Evolutionary conservation across 2,329 filamentous ascomycete species (phyloP), one percentile per base, ranked within the genome.

Genomic region (Colletotrichum sp.): DNA sequence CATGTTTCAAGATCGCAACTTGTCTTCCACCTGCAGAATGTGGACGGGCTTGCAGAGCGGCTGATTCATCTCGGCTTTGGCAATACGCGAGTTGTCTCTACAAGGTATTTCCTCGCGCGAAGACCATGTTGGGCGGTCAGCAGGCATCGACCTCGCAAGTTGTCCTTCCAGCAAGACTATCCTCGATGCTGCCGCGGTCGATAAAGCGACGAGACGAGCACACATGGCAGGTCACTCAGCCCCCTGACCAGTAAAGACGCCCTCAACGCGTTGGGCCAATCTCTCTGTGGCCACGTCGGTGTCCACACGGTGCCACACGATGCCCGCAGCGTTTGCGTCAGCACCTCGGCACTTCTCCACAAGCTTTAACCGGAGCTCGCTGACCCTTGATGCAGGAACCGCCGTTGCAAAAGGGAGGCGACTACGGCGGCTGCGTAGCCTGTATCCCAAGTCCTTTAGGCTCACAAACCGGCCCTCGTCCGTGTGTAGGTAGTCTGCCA

Each of bases 301-400:
- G 49, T 55, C 49, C n/a, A 24, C 15, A n/a, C 9, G n/a, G 49
- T 21, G n/a, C 49, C 4, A 10, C 49, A 24, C n/a, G 49, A 21
- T 55, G 0, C 49, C n/a, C n/a, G 21, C 18, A 18, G 49, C 49
- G 5, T 55, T 55, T 55, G 49, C n/a, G 13, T 55, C n/a, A 55
- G 18, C 49, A 55, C 49, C 49, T 55, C n/a, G 49, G 18, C n/a
- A 55, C n/a, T 55, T 55, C 2, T 24, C 49, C 4, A 21, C n/a
- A 24, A 55, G n/a, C 49, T 55, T 55, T n/a, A 16, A 24, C 21
- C 9, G 18, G 9, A 55, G 49, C 49, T 55, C n/a, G 18, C 44
- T 52, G 44, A 52, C 18, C 18, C 18, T 71, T 10, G 67, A 74
- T 8, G 80, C 67, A 2, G 79, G 39, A n/a, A 52, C 44, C 8